Evolutionary conservation across 2,329 filamentous ascomycete species (phyloP).

Genomic region (Didymella keratinophila): DNA sequence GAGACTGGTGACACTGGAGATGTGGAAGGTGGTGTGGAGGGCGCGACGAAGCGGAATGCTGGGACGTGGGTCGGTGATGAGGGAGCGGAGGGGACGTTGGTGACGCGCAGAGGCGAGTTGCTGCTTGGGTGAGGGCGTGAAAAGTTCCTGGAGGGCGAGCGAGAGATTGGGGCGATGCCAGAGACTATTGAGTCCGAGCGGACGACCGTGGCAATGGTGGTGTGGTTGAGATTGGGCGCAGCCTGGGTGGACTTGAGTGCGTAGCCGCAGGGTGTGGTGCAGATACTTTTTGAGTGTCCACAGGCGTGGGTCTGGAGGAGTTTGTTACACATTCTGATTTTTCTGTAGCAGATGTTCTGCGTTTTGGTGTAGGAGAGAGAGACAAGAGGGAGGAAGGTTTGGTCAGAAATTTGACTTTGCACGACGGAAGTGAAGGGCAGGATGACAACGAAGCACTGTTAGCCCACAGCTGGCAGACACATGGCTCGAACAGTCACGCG

Average conservation of each 20-base stretch:
- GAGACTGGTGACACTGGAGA: constrained; percentile 14
- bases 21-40: constrained; percentile 3
- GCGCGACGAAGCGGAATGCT: constrained; percentile 18
- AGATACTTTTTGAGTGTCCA: constrained; percentile 34
- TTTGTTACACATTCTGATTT: constrained; percentile 34
- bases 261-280: constrained; percentile 38
- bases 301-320: constrained; percentile 40
- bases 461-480: not conserved
- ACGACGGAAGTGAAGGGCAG: constrained; percentile 6
- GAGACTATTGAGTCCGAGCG: constrained; percentile 22
- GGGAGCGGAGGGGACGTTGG: not conserved
- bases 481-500: not conserved
- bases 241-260: constrained; percentile 17
- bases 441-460: not conserved
- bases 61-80: not conserved
- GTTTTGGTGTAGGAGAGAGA: not conserved
- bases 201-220: constrained; percentile 8
- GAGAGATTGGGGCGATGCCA: constrained; percentile 4
- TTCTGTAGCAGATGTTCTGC: not conserved
- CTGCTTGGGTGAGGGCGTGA: not conserved
- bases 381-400: too few relatives aligned
- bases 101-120: not conserved
- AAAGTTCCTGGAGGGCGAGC: not conserved
- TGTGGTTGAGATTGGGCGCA: not conserved
- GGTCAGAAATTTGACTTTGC: too few relatives aligned